Base-by-base conservation (phyloP, 2,329 filamentous ascomycete species). In the Botryotinia globosa region DNA sequence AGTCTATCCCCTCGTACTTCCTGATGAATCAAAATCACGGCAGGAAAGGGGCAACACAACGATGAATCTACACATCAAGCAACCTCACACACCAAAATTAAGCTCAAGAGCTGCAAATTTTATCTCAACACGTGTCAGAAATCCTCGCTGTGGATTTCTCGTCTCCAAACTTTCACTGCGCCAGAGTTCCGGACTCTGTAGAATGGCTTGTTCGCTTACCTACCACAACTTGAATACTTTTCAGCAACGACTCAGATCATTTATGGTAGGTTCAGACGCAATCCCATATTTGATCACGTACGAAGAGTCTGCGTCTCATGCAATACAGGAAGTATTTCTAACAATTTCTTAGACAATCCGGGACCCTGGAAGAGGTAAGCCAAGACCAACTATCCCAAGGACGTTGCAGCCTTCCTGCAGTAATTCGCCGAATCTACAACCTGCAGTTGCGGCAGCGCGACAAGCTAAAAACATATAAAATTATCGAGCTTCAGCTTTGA, bases 111-210 rank as follows among this genome's bases (percentile, higher is more conserved):
- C 59, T 66, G 69, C 45, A 71, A 54, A 63, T 64, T 29, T 66
- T 44, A 37, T 14, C 20, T 56, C 37, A 71, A 66, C 69, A 71
- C 69, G 69, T 71, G 69, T 71, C 69, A 37, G 25, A 34, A 39
- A 71, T 64, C 37, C n/a, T 42, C 37, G 20, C 48, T 20, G 34
- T 65, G 48, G 45, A 71, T 20, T 44, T 32, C n/a, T 71, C 69
- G 69, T 71, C 58, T 71, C 69, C 69, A 71, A 45, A 71, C 69
- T 71, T 71, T 66, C 34, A 66, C 59, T n/a, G 32, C 45, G 58
- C 44, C 58, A 48, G n/a, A 32, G 42, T 25, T 32, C 29, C 58
- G 68, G 61, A 65, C 59, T 66, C 34, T 56, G 20, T 34, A 65
- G 42, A 8, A 44, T 58, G 59, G 69, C 69, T 71, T 71, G n/a